Evolutionary conservation across 176 grass and related monocot species (phyloP), one percentile per base, ranked within the genome.

Genomic region (Juncus effusus): DNA sequence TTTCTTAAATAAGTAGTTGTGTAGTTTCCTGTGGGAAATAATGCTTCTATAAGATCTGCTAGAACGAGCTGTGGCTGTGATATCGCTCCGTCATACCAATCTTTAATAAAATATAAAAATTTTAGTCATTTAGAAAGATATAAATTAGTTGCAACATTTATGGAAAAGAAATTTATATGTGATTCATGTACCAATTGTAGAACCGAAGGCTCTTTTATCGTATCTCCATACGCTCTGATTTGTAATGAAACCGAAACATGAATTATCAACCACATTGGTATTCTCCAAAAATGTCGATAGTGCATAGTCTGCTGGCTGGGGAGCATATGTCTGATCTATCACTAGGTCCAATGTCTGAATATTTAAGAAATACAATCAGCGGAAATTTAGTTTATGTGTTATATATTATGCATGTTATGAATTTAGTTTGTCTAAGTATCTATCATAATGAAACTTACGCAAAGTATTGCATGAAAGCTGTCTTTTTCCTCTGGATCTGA

Each of bases 11-110:
- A 93, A 74, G 80, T 74, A 58, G 81, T 87, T 56, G 39, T 78
- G 76, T 90, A 84, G 72, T 93, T 90, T 13, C 88, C 83, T 49
- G 83, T 93, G 64, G 89, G 89, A 69, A 99, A 93, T 78, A 93
- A 90, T 74, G 73, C 76, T 81, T 93, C 83, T 39, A 82, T 90
- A 51, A 99, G 75, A 70, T 99, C 89, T 70, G 85, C 89, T 82
- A 99, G 72, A 77, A 90, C 95, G 74, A 94, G 19, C 73, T 99
- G 89, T 3, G 95, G 86, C 69, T 99, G 95, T 38, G 89, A 85
- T 45, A 99, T 79, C 58, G 95, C 89, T 85, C 95, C 89, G 67
- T 99, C 83, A 36, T 80, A 85, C 95, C 95, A 99, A 78, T 99
- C 89, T 99, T 74, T 65, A 68, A 3, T 5, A 74, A 79, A 73